These are phyloP conservation scores for Dictyostelium purpureum DNA, from an alignment of 78 protist genomes.

Conservation along the genomic window DNA sequence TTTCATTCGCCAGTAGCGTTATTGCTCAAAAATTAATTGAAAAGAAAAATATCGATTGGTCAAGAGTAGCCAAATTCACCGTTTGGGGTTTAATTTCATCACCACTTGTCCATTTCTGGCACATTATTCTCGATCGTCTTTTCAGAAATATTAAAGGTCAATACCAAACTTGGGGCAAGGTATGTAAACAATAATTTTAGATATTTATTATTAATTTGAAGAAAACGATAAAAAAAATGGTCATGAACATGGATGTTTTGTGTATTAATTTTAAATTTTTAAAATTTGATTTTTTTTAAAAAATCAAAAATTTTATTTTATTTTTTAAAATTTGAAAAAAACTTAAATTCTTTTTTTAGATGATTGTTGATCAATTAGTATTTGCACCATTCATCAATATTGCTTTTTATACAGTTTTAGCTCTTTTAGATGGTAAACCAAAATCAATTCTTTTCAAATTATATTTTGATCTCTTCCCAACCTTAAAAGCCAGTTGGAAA, in stretches of 20 bases:
- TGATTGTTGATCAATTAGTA: constrained; percentile 63
- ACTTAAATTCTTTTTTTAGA: neutral
- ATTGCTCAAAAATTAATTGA: constrained; percentile 68
- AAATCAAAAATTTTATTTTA: too few species aligned
- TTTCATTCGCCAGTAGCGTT: constrained; percentile 34
- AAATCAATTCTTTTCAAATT: constrained; percentile 58
- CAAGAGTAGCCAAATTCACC: constrained; percentile 49
- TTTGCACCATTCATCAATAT: constrained; percentile 78
- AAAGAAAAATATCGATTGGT: constrained; percentile 59
- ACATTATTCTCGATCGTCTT: constrained; percentile 50
- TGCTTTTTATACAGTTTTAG: constrained; percentile 48
- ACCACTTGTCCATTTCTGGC: constrained; percentile 73
- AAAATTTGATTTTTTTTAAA: too few species aligned
- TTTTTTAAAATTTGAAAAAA: too few species aligned
- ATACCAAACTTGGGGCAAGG: constrained; percentile 52
- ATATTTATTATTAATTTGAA: neutral
- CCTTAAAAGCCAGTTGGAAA: constrained; percentile 69
- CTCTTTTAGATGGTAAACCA: constrained; percentile 66
- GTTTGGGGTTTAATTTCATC: constrained; percentile 65
- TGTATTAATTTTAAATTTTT: neutral
- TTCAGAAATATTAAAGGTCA: constrained; percentile 31
- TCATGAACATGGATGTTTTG: neutral
- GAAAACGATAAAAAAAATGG: neutral
- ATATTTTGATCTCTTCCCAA: constrained; percentile 70
- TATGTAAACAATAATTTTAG: neutral